Evolutionary conservation across 352 stramenopile genomes (phyloP).

Genomic region (Pythium oligandrum): DNA sequence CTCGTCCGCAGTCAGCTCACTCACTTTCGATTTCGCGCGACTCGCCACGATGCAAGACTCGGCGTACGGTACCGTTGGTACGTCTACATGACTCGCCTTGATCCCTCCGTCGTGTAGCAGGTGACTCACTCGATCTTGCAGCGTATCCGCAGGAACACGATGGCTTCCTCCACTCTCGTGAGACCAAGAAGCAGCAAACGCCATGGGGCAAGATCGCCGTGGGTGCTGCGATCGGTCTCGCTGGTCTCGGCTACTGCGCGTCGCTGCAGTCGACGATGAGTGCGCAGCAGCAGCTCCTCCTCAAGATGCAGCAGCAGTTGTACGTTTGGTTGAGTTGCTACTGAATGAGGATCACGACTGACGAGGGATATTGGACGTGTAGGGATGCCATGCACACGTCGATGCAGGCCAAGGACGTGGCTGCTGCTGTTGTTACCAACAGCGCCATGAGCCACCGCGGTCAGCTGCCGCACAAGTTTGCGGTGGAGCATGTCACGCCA

Average conservation of each 20-base stretch:
- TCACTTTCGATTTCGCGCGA: too few relatives aligned
- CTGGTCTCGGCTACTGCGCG: conserved; percentile 26
- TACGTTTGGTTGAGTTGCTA: conserved; percentile 10
- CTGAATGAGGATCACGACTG: neutral
- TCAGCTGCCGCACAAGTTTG: conserved; percentile 50
- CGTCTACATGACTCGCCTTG: too few relatives aligned
- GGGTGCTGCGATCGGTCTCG: conserved; percentile 26
- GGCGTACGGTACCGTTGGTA: too few relatives aligned
- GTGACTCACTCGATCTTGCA: too few relatives aligned
- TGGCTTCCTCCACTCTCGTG: conserved; percentile 7
- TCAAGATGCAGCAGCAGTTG: conserved; percentile 48
- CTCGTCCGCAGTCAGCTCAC: too few relatives aligned
- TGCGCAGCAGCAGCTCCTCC: conserved; percentile 28
- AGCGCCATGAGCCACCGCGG: conserved; percentile 14
- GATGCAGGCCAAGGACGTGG: conserved; percentile 19
- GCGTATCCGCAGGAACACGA: conserved; percentile 6
- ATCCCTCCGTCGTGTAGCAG: too few relatives aligned
- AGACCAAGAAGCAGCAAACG: neutral
- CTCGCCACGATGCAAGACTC: too few relatives aligned
- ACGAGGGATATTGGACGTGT: neutral
- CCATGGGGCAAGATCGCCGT: conserved; percentile 32
- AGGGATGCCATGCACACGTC: conserved; percentile 47
- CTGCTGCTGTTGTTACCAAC: conserved; percentile 7
- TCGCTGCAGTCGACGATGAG: conserved; percentile 38
- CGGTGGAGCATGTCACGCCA: conserved; percentile 44